phyloP scores from a whole-genome alignment of 2,329 filamentous ascomycete species.

The Botrytis byssoidea region DNA sequence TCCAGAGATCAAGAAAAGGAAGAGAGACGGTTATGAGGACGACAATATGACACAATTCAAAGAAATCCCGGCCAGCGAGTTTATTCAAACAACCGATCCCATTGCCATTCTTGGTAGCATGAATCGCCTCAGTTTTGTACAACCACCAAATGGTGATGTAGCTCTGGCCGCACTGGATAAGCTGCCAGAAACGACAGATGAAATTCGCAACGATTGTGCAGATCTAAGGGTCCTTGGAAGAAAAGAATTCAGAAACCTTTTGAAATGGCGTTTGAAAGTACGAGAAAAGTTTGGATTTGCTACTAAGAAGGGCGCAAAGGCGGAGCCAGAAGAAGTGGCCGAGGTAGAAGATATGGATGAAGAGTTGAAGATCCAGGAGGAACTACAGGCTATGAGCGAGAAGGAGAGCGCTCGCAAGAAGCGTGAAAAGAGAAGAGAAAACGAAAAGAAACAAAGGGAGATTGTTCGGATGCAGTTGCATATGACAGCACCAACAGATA shows the following conservation, averaged over 20 bases:
- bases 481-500: slow-evolving; percentile 94
- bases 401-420: slow-evolving; percentile 74
- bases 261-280: slow-evolving; percentile 87
- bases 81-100: slow-evolving; percentile 89
- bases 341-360: slow-evolving; percentile 91
- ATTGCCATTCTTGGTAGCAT: slow-evolving; percentile 85
- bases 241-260: slow-evolving; percentile 87
- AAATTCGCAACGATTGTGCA: slow-evolving; percentile 73
- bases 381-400: slow-evolving; percentile 79
- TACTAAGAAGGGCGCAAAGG: slow-evolving; percentile 55
- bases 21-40: slow-evolving; percentile 96
- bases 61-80: slow-evolving; percentile 82
- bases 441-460: slow-evolving; percentile 91
- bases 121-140: slow-evolving; percentile 81
- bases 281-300: slow-evolving; percentile 88
- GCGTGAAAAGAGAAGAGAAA: slow-evolving; percentile 80
- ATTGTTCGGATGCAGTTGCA: slow-evolving; percentile 96
- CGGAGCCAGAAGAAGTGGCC: slow-evolving; percentile 60
- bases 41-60: slow-evolving; percentile 93
- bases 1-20: slow-evolving; percentile 94
- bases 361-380: slow-evolving; percentile 84
- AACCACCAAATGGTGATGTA: slow-evolving; percentile 77
- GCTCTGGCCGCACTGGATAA: slow-evolving; percentile 83
- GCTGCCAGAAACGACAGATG: slow-evolving; percentile 80
- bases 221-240: slow-evolving; percentile 89